phyloP scores from a whole-genome alignment of 345 rosid genomes.

The Microcos paniculata region DNA sequence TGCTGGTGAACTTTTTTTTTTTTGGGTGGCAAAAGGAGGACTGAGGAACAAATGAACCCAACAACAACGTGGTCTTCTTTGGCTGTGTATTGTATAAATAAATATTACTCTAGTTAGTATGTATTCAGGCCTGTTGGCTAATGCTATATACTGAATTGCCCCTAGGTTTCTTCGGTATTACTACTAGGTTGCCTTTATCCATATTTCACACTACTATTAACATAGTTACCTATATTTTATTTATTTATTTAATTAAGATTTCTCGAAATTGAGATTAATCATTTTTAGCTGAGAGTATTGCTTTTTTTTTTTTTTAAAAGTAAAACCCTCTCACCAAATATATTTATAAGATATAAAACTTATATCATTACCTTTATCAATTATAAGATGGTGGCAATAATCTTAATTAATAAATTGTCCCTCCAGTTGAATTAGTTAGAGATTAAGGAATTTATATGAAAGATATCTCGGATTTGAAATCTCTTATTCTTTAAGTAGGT shows the following conservation, averaged over 20 bases:
- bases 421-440: too few relatives aligned
- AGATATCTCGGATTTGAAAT: too few relatives aligned
- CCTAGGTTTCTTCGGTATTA: conserved; percentile 13
- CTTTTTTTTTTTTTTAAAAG: too few relatives aligned
- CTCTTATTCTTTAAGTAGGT: too few relatives aligned
- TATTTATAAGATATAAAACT: too few relatives aligned
- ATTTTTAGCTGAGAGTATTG: too few relatives aligned
- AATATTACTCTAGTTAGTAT: not conserved
- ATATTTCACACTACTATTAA: not conserved
- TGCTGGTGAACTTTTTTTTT: conserved; percentile 10
- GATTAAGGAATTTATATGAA: too few relatives aligned
- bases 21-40: conserved; percentile 11
- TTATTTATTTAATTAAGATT: not conserved
- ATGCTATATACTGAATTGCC: conserved; percentile 1
- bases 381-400: too few relatives aligned
- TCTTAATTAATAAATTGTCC: too few relatives aligned
- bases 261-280: too few relatives aligned
- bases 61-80: conserved; percentile 21
- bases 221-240: not conserved
- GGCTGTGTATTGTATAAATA: conserved; percentile 15
- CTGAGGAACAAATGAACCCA: not conserved
- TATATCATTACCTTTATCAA: too few relatives aligned
- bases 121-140: not conserved
- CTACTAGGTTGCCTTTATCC: conserved; percentile 12
- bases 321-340: too few relatives aligned